Evolutionary conservation across 768 basidiomycete genomes (phyloP).

Genomic region (Lentinus tigrinus): DNA sequence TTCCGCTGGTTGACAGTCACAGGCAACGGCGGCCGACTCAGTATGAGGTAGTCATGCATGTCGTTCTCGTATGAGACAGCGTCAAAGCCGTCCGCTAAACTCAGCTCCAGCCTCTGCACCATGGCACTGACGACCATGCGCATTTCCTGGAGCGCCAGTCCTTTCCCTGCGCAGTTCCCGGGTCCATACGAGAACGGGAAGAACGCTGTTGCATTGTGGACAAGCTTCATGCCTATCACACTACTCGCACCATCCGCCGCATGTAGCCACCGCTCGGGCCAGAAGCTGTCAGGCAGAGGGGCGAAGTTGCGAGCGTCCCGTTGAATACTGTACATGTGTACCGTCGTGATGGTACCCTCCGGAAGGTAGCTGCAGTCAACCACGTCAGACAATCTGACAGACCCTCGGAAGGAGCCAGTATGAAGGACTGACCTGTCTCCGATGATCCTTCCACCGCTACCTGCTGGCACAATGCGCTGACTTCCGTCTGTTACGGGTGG

Average conservation of each 20-base stretch:
- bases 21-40: slow-evolving; percentile 10
- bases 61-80: slow-evolving; percentile 3
- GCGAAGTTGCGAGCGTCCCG: slow-evolving; percentile 46
- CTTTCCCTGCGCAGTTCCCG: slow-evolving; percentile 49
- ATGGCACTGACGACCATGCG: slow-evolving; percentile 30
- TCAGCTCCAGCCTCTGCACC: slow-evolving; percentile 25
- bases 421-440: slow-evolving; percentile 30
- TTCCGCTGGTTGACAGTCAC: slow-evolving; percentile 4
- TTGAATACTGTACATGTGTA: slow-evolving; percentile 43
- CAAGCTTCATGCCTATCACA: neutral
- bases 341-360: slow-evolving; percentile 35
- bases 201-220: slow-evolving; percentile 23
- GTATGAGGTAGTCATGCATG: slow-evolving; percentile 11
- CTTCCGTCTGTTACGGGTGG: slow-evolving; percentile 43
- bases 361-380: slow-evolving; percentile 36
- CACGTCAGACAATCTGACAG: neutral
- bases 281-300: slow-evolving; percentile 39
- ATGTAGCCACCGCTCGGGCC: slow-evolving; percentile 44
- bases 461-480: slow-evolving; percentile 35
- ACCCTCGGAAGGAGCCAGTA: neutral
- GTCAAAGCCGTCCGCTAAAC: slow-evolving; percentile 12
- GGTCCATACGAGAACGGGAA: slow-evolving; percentile 49
- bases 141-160: slow-evolving; percentile 41
- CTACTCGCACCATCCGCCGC: slow-evolving; percentile 3
- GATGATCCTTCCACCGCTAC: slow-evolving; percentile 34